Conservation (phyloP, 192 early-diverging fungal species). For the Jimgerdemannia flammicorona region DNA sequence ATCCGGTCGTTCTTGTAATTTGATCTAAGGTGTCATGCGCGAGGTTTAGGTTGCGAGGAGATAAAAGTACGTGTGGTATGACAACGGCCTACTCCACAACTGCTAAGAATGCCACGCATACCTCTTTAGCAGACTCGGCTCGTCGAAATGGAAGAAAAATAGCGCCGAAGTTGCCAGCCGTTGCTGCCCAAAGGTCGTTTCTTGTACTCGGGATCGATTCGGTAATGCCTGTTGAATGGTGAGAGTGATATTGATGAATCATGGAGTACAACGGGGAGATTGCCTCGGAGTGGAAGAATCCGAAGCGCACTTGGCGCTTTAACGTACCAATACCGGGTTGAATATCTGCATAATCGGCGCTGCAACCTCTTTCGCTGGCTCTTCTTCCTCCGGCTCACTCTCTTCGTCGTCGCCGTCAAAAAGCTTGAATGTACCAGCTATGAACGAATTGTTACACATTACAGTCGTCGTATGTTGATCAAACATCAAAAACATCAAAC, state of each 20-base stretch:
- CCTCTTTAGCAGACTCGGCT: slow-evolving; percentile 31
- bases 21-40: background rate
- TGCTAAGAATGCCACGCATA: background rate
- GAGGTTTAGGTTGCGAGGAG: background rate
- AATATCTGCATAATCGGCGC: background rate
- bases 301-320: background rate
- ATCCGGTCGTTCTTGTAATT: slow-evolving; percentile 8
- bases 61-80: too few relatives aligned
- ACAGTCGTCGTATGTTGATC: background rate
- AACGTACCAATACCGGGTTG: background rate
- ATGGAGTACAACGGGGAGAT: background rate
- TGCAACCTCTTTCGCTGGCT: slow-evolving; percentile 25
- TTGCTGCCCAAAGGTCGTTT: slow-evolving; percentile 6
- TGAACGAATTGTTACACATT: background rate
- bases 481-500: too few relatives aligned
- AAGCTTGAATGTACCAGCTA: slow-evolving; percentile 30
- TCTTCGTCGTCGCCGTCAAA: slow-evolving; percentile 41
- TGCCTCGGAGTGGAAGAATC: background rate
- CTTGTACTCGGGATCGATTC: slow-evolving; percentile 14
- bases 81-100: too few relatives aligned
- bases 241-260: background rate
- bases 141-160: slow-evolving; percentile 43
- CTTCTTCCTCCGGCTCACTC: slow-evolving; percentile 10
- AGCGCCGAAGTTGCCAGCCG: slow-evolving; percentile 27
- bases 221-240: background rate